Percentiles rank a stretch among this genome's conserved stretches.
phyloP scores from a whole-genome alignment of 495 filamentous ascomycete genomes.

The Apodospora peruviana region DNA sequence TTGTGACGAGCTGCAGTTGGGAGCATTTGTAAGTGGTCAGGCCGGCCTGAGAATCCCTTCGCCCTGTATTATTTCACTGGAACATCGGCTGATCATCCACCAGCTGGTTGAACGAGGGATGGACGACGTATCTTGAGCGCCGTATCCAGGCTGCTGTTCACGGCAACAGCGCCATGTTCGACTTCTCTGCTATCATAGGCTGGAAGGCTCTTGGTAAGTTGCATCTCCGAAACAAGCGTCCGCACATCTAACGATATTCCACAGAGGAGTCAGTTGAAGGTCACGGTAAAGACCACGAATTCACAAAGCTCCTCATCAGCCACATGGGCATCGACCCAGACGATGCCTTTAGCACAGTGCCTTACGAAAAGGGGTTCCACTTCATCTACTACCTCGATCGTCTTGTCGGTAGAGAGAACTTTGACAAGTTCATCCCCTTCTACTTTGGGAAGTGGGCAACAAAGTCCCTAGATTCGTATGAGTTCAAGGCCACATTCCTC shows the following conservation, averaged over 20 bases:
- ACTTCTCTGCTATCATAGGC: conserved; percentile 90
- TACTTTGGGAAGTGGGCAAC: conserved; percentile 80
- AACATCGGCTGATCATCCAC: conserved; percentile 9
- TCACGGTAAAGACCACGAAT: conserved; percentile 78
- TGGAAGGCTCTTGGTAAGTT: conserved; percentile 55
- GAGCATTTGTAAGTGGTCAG: conserved; percentile 73
- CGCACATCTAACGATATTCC: no score
- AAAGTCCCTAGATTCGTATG: conserved; percentile 82
- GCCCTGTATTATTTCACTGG: neutral
- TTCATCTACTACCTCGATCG: conserved; percentile 77
- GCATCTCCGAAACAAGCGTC: no score
- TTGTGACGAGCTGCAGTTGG: conserved; percentile 87
- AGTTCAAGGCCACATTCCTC: conserved; percentile 83
- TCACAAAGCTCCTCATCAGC: conserved; percentile 82
- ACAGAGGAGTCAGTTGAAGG: conserved; percentile 64
- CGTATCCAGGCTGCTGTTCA: conserved; percentile 64
- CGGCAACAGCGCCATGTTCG: conserved; percentile 67
- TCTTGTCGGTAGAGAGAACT: conserved; percentile 76
- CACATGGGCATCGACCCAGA: conserved; percentile 90
- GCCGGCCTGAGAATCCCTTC: neutral
- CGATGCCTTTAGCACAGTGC: conserved; percentile 86
- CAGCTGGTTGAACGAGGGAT: conserved; percentile 90
- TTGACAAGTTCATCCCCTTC: conserved; percentile 89
- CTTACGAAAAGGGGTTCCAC: conserved; percentile 63
- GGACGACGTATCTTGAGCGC: conserved; percentile 91